A percentile compares a stretch with the other conserved stretches of the same genome.
phyloP scores from a whole-genome alignment of 2,329 filamentous ascomycete species.

The Cercospora sesami region DNA sequence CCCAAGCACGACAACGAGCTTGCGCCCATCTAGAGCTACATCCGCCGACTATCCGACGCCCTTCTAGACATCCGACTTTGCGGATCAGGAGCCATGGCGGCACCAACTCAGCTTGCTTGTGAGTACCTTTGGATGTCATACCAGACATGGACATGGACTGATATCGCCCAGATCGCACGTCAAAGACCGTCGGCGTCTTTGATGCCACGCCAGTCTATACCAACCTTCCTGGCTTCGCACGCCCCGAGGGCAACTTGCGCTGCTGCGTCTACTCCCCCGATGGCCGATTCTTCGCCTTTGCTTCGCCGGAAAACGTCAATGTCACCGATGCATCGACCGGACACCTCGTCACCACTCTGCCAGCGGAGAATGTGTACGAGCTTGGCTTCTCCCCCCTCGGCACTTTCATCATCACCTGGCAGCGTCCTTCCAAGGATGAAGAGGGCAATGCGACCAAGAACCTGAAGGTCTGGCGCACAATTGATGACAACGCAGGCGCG shows the following conservation, averaged over 20 bases:
- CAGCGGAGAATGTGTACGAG: slow-evolving; percentile 84
- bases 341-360: slow-evolving; percentile 70
- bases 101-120: slow-evolving; percentile 56
- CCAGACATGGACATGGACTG: slow-evolving; percentile 17
- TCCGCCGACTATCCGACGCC: not conserved
- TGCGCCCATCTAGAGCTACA: slow-evolving; percentile 10
- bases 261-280: slow-evolving; percentile 95
- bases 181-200: slow-evolving; percentile 92
- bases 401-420: slow-evolving; percentile 94
- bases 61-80: not conserved
- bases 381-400: slow-evolving; percentile 90
- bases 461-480: slow-evolving; percentile 89
- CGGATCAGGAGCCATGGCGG: not conserved
- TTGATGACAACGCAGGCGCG: slow-evolving; percentile 64
- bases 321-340: slow-evolving; percentile 81
- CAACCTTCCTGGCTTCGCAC: slow-evolving; percentile 73
- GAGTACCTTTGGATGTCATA: slow-evolving; percentile 61
- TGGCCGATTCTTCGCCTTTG: slow-evolving; percentile 95
- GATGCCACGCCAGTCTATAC: slow-evolving; percentile 89
- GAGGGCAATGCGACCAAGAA: slow-evolving; percentile 93
- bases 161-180: slow-evolving; percentile 68
- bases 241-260: slow-evolving; percentile 89
- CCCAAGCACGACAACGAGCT: slow-evolving; percentile 25
- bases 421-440: slow-evolving; percentile 88
- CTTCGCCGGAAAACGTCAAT: slow-evolving; percentile 79